These are phyloP conservation scores for Fusarium phyllophilum DNA, from an alignment of 2,329 filamentous ascomycete genomes.

Conservation along the genomic window DNA sequence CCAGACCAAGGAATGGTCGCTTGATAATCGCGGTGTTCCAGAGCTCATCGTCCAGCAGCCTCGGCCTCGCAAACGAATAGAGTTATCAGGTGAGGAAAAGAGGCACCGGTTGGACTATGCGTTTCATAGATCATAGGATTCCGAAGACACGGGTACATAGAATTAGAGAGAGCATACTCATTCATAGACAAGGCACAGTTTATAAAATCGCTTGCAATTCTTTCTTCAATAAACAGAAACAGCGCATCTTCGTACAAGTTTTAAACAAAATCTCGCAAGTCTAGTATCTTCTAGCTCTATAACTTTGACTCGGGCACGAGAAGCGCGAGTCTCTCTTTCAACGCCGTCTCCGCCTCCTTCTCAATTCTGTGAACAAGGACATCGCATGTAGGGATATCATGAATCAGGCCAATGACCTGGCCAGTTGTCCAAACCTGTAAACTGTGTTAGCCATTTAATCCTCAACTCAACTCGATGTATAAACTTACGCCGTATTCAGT, in stretches of 20 bases:
- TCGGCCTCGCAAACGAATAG: background rate
- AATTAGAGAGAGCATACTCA: background rate
- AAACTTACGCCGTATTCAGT: conserved; percentile 83
- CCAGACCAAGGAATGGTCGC: conserved; percentile 32
- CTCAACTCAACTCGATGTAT: background rate
- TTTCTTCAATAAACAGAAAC: background rate
- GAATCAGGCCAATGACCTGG: conserved; percentile 90
- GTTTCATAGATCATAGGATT: conserved; percentile 35
- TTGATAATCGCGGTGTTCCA: conserved; percentile 39
- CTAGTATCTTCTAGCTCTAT: conserved; percentile 48
- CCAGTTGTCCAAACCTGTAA: conserved; percentile 92
- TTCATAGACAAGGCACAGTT: conserved; percentile 6
- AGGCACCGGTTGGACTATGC: conserved; percentile 37
- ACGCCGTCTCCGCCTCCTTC: conserved; percentile 75
- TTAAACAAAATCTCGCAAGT: conserved; percentile 11
- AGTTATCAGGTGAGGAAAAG: conserved; percentile 12
- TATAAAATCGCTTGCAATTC: background rate
- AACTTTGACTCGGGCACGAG: conserved; percentile 68
- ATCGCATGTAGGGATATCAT: conserved; percentile 82
- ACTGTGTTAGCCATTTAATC: conserved; percentile 14
- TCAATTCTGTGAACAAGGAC: conserved; percentile 78
- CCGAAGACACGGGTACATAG: conserved; percentile 9
- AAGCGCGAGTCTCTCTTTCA: conserved; percentile 68
- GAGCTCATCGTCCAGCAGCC: conserved; percentile 37
- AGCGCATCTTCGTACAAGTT: conserved; percentile 4